These are phyloP conservation scores for Helotiales sp. DNA, from an alignment of 2,329 filamentous ascomycete genomes.

Conservation along the genomic window DNA sequence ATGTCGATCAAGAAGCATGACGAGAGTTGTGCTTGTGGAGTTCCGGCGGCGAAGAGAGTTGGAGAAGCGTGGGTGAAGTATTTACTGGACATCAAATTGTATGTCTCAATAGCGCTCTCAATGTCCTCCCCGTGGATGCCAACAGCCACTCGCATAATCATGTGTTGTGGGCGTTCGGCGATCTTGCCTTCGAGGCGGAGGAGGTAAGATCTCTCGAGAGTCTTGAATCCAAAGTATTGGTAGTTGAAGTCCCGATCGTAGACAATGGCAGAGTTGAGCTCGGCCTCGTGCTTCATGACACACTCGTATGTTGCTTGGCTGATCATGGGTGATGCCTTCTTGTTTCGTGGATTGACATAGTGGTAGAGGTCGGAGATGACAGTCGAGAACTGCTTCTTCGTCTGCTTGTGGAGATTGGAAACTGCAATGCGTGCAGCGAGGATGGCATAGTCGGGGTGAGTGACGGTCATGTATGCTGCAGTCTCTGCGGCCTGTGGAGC, in stretches of 20 bases:
- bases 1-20: conserved; percentile 99
- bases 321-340: conserved; percentile 87
- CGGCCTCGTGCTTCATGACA: conserved; percentile 94
- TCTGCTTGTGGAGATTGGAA: conserved; percentile 99
- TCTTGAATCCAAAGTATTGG: conserved; percentile 99
- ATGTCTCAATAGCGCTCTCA: conserved; percentile 94
- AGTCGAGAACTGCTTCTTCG: conserved; percentile 99
- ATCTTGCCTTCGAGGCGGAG: conserved; percentile 95
- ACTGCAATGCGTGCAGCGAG: conserved; percentile 98
- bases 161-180: conserved; percentile 95
- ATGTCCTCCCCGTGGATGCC: conserved; percentile 96
- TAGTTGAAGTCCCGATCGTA: conserved; percentile 99
- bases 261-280: conserved; percentile 98
- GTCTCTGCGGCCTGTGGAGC: conserved; percentile 86
- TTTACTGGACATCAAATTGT: conserved; percentile 98
- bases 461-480: conserved; percentile 99
- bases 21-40: conserved; percentile 89
- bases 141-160: conserved; percentile 99
- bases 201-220: conserved; percentile 94
- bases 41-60: conserved; percentile 97
- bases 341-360: conserved; percentile 95
- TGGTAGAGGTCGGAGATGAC: conserved; percentile 92
- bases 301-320: conserved; percentile 87
- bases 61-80: conserved; percentile 98
- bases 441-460: conserved; percentile 98